Base-by-base conservation (phyloP, 2,329 filamentous ascomycete genomes). In the Epichloe festucae region DNA sequence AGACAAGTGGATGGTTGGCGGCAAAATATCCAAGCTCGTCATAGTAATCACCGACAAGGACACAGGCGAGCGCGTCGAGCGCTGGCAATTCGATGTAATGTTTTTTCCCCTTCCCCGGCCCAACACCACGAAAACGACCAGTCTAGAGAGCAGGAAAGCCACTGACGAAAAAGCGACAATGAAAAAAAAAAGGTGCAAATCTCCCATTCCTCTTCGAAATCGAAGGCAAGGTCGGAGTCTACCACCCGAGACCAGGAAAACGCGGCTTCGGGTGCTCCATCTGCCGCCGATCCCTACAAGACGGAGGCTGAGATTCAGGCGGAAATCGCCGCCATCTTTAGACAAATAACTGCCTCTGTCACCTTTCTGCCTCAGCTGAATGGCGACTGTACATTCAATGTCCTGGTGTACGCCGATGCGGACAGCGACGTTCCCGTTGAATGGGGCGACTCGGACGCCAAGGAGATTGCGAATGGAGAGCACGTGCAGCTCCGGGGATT, bases 371-470 rank as follows among this genome's bases (percentile, higher is more conserved):
- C 93, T 0, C 90, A 97, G 72, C 79, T 98, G 5, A 63, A 54
- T 56, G 90, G 90, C 41, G 87, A 95, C 67, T 98, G 91, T 75
- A 97, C 93, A 11, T 98, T 98, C 76, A 98, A 98, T 64, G 91
- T 98, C 46, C 78, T 98, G 41, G 93, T 98, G 3, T 98, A 98
- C 65, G 93, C 93, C 49, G 91, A 98, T 65, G 90, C 90, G 17
- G 90, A 97, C 69, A 93, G 87, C 53, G 91, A 97, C 46, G 93
- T 98, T 14, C 93, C 93, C 4, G 84, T 98, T 53, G 93, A 98
- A 68, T 98, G 93, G 93, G 93, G 93, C 46, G 93, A 98, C 71
- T 95, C 89, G 59, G 93, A 97, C 68, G 90, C 91, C 51, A 96
- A 95, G 73, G 93, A 98, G 74, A 96, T 98, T 57, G 76, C 84